A percentile compares a stretch with the other conserved stretches of the same genome.
Conservation (phyloP, 1,284 basidiomycete genomes). For the Trichosporon coremiiforme region DNA sequence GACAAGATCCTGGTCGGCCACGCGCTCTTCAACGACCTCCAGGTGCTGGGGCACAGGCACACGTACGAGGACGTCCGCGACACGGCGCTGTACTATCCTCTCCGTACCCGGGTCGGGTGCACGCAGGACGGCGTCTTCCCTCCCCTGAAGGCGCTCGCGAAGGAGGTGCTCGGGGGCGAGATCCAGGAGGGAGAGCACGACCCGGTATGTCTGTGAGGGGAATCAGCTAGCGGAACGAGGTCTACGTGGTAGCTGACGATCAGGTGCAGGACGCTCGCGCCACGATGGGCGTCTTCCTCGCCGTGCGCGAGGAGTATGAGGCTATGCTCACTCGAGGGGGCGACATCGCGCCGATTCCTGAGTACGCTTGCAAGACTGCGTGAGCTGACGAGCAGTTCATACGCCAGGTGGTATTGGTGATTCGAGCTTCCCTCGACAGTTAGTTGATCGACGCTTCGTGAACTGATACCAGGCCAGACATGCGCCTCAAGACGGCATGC, state of each 20-base stretch:
- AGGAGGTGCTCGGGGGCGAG: slow-evolving; percentile 57
- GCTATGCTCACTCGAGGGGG: slow-evolving; percentile 32
- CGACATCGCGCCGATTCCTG: slow-evolving; percentile 45
- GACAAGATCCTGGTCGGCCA: slow-evolving; percentile 87
- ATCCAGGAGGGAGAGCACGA: slow-evolving; percentile 53
- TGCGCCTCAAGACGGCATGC: no score
- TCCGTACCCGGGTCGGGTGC: slow-evolving; percentile 46
- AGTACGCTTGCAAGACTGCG: slow-evolving; percentile 2
- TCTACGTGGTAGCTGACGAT: background rate
- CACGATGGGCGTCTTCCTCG: slow-evolving; percentile 47
- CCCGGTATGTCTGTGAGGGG: background rate
- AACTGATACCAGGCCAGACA: no score
- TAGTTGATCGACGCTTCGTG: no score
- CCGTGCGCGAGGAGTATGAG: slow-evolving; percentile 47
- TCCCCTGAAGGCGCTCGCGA: slow-evolving; percentile 56
- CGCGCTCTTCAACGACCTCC: slow-evolving; percentile 86
- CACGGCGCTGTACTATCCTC: slow-evolving; percentile 59
- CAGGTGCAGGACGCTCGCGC: slow-evolving; percentile 51
- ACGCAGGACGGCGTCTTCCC: slow-evolving; percentile 54
- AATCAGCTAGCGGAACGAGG: background rate
- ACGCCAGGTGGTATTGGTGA: slow-evolving; percentile 44
- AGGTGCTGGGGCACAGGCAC: slow-evolving; percentile 62
- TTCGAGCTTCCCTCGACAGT: no score
- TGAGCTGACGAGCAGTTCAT: slow-evolving; percentile 30
- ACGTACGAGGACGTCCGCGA: slow-evolving; percentile 59